A percentile compares a stretch with the other conserved stretches of the same genome.
Conservation (phyloP, 345 rosid species). For the Kernera saxatilis region DNA sequence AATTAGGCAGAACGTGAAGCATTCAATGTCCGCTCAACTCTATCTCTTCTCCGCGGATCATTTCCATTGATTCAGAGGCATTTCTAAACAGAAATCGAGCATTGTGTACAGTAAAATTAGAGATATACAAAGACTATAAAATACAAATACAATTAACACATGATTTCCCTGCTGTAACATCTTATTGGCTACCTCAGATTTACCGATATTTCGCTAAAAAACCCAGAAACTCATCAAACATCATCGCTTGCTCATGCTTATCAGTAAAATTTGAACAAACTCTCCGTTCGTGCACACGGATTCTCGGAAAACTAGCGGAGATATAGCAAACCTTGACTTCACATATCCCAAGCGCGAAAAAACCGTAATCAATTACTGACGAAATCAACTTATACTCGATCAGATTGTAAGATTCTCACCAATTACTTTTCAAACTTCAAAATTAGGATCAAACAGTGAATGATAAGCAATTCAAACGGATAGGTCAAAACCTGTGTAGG, state of each 20-base stretch:
- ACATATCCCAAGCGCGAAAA: neutral
- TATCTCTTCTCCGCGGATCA: neutral
- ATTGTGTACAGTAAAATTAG: neutral
- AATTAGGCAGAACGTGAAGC: neutral
- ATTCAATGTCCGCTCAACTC: neutral
- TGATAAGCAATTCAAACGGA: neutral
- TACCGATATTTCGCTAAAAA: neutral
- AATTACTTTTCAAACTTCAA: neutral
- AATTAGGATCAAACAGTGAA: no score
- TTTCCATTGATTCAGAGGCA: neutral
- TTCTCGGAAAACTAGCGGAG: neutral
- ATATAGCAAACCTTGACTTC: neutral
- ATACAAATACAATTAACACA: neutral
- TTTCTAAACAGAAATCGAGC: neutral
- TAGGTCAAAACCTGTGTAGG: slow-evolving; percentile 52
- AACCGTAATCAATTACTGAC: slow-evolving; percentile 12
- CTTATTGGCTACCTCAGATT: no score
- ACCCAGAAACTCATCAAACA: neutral
- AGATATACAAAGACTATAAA: neutral
- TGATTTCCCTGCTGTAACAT: neutral
- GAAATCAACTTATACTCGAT: neutral
- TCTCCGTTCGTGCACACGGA: neutral
- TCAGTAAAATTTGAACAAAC: neutral
- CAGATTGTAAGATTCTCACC: neutral
- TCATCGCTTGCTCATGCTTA: neutral